Percentiles rank a stretch among this genome's conserved stretches.
Conservation (phyloP, 1,284 basidiomycete genomes). For the Malassezia obtusa region DNA sequence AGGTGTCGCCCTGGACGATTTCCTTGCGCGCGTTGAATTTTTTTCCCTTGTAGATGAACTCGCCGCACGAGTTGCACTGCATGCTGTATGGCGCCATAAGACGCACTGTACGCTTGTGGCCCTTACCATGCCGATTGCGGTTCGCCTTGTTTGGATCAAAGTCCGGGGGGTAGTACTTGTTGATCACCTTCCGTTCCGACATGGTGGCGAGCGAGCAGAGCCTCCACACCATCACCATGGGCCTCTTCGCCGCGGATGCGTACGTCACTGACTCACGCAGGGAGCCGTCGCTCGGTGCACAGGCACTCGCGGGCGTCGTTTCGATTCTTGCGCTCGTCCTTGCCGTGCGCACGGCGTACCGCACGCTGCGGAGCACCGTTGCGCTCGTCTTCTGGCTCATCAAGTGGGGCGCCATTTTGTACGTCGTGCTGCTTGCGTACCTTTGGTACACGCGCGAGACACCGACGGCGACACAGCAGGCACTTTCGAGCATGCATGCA, state of each 20-base stretch:
- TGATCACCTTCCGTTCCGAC: slow-evolving; percentile 50
- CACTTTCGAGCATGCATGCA: not conserved
- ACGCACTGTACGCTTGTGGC: slow-evolving; percentile 89
- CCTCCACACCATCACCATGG: not conserved
- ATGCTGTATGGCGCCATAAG: slow-evolving; percentile 99
- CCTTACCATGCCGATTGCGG: slow-evolving; percentile 73
- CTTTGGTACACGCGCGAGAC: slow-evolving; percentile 8
- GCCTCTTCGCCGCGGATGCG: not conserved
- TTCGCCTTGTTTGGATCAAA: slow-evolving; percentile 96
- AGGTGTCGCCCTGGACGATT: slow-evolving; percentile 90
- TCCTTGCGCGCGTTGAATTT: slow-evolving; percentile 99
- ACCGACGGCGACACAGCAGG: not conserved
- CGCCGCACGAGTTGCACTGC: slow-evolving; percentile 73
- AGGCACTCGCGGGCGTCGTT: slow-evolving; percentile 7
- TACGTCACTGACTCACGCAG: not conserved
- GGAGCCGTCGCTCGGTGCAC: not conserved
- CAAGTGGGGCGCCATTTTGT: slow-evolving; percentile 11
- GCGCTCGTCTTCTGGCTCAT: slow-evolving; percentile 7
- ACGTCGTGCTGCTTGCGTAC: not conserved
- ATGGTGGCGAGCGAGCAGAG: slow-evolving; percentile 24
- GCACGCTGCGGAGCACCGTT: slow-evolving; percentile 10
- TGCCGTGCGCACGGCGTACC: slow-evolving; percentile 4
- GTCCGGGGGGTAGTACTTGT: slow-evolving; percentile 57
- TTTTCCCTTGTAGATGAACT: slow-evolving; percentile 88
- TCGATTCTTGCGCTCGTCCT: not conserved